Conservation (phyloP, 257 asterid species). For the Solanum pennellii region DNA sequence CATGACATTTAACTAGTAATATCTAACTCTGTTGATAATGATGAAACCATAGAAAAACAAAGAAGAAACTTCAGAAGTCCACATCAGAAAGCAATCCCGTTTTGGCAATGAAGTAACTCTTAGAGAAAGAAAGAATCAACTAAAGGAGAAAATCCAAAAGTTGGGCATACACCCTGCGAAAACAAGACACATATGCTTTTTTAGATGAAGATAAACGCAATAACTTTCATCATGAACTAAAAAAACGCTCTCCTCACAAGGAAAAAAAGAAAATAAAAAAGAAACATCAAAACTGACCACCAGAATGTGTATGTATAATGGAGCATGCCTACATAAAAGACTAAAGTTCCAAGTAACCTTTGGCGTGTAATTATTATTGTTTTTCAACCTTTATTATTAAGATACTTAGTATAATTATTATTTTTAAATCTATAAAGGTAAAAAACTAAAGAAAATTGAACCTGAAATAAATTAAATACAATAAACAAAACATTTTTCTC, state of each 20-base stretch:
- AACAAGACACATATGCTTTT: no score
- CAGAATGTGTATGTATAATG: background rate
- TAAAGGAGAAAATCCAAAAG: no score
- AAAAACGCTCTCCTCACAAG: background rate
- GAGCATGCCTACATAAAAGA: background rate
- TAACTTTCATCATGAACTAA: background rate
- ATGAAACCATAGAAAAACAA: background rate
- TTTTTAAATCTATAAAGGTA: no score
- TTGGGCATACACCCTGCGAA: no score
- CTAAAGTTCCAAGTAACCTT: background rate
- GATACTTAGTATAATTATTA: no score
- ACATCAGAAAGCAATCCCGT: background rate
- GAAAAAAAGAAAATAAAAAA: no score
- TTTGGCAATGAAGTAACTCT: no score
- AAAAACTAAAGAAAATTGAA: no score
- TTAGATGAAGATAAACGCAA: background rate
- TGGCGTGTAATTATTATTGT: background rate
- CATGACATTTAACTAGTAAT: background rate
- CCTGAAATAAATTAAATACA: no score
- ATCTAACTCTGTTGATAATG: fast-evolving
- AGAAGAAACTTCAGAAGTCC: background rate
- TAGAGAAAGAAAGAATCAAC: no score
- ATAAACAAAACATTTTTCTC: no score
- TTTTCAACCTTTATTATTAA: background rate
- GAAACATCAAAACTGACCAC: background rate